phyloP scores from a whole-genome alignment of 2,329 filamentous ascomycete genomes.

The Cadophora gregata region DNA sequence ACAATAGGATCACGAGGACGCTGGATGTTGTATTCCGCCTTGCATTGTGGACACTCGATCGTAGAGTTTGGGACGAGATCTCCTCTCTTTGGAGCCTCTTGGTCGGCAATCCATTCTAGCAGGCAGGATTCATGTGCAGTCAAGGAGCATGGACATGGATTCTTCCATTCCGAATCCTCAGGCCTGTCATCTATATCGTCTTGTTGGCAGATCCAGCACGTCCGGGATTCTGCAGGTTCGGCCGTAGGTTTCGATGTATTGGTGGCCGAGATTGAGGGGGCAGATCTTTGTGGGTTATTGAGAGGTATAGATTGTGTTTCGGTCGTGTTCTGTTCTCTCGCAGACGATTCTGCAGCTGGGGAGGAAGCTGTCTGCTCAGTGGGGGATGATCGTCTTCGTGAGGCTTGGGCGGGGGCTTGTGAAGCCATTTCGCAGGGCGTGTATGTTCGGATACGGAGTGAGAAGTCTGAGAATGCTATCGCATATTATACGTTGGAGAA shows the following conservation, averaged over 20 bases:
- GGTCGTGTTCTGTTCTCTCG: background rate
- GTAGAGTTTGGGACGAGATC: conserved; percentile 60
- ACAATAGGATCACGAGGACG: conserved; percentile 78
- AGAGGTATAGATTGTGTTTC: conserved; percentile 9
- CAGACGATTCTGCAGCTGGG: conserved; percentile 5
- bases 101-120: conserved; percentile 90
- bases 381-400: conserved; percentile 22
- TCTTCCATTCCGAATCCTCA: conserved; percentile 70
- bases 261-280: background rate
- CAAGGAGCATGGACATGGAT: conserved; percentile 88
- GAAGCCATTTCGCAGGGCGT: conserved; percentile 24
- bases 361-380: conserved; percentile 22
- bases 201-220: conserved; percentile 69
- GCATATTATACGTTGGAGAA: background rate
- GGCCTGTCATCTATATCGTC: conserved; percentile 57
- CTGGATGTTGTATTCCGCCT: conserved; percentile 76
- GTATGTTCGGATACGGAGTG: background rate
- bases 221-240: conserved; percentile 42
- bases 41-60: conserved; percentile 89
- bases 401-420: conserved; percentile 24
- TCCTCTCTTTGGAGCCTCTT: conserved; percentile 68
- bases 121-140: conserved; percentile 90
- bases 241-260: background rate
- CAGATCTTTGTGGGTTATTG: conserved; percentile 9
- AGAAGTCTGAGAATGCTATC: background rate